Evolutionary conservation across 805 yeast species (phyloP), one percentile per base, ranked within the genome.

Genomic region (Saturnispora dispora): DNA sequence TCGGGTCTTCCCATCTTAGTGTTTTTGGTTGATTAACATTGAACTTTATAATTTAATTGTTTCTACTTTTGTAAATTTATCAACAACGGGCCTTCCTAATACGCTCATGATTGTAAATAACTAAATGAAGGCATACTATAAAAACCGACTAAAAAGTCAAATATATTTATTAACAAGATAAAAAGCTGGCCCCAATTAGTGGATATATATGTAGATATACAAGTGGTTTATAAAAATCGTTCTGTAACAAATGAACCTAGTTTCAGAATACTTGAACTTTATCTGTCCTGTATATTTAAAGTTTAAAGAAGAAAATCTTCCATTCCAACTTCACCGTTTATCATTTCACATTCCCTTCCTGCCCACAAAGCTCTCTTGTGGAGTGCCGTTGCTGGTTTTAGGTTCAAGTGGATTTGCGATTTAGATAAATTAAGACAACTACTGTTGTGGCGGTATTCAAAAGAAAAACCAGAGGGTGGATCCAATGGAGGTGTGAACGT

Each of bases 281-380:
- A 30, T 13, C 15, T 11, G 5, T 30, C 15, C 15, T 30, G 13
- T 30, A 13, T 11, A 13, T 11, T 30, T 10, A 4, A 5, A 13
- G 5, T 13, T 35, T 37, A 52, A 17, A 52, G 46, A 17, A 51
- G 32, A 17, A 51, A 50, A 15, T 47, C 53, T 25, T 47, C 49
- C 15, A 51, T 25, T 22, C 47, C 37, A 25, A 47, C 28, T 11
- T 50, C 32, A 25, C 52, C 52, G 42, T 55, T 50, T 20, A 65
- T 63, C 70, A 66, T 64, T 51, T 65, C 66, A 23, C 57, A 53
- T 23, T 60, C 63, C 44, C 60, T 63, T 9, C 69, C 69, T 23
- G 62, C 59, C 48, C 63, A 58, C 18, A 66, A 47, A 6, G 70
- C 67, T 28, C 65, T 55, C 45, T 58, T 63, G 41, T 65, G 66